Conservation (phyloP, 208 protist genomes). For the Trypanosoma boissoni region DNA sequence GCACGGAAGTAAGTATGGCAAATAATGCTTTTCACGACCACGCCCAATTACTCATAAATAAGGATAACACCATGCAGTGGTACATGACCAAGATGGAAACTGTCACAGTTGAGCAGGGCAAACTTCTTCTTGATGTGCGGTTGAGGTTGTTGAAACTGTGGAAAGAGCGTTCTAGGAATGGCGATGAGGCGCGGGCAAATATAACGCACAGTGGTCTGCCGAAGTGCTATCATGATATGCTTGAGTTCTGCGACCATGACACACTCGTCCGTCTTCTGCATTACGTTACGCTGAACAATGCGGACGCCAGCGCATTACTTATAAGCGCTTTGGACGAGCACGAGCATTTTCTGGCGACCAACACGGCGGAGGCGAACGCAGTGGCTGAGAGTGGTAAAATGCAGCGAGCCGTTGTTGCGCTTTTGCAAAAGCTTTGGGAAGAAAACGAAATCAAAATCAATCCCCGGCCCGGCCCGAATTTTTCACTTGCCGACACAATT, state of each 20-base stretch:
- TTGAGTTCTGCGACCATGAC: conserved; percentile 52
- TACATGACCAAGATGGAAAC: conserved; percentile 55
- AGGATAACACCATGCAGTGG: conserved; percentile 35
- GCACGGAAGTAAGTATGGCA: conserved; percentile 45
- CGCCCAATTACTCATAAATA: conserved; percentile 31
- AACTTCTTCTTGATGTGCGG: conserved; percentile 57
- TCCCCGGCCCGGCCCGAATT: conserved; percentile 8
- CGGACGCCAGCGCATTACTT: conserved; percentile 28
- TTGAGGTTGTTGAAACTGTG: conserved; percentile 40
- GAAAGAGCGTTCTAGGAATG: conserved; percentile 20
- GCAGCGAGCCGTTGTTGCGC: conserved; percentile 25
- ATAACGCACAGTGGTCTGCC: conserved; percentile 37
- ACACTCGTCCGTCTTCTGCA: conserved; percentile 56
- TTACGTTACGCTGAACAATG: conserved; percentile 41
- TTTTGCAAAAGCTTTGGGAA: conserved; percentile 54
- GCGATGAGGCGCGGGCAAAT: conserved; percentile 36
- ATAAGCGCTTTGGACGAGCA: conserved; percentile 57
- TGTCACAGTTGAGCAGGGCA: conserved; percentile 48
- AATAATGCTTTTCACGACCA: conserved; percentile 46
- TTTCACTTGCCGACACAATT: conserved; percentile 36
- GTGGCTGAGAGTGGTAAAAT: conserved; percentile 23
- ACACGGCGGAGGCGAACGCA: conserved; percentile 43
- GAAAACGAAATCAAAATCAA: conserved; percentile 50
- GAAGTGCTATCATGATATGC: conserved; percentile 23
- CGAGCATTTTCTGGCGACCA: conserved; percentile 33